Percentiles rank a stretch among this genome's conserved stretches.
Conservation (phyloP, 139 green algal genomes). For the Closterium sp. region DNA sequence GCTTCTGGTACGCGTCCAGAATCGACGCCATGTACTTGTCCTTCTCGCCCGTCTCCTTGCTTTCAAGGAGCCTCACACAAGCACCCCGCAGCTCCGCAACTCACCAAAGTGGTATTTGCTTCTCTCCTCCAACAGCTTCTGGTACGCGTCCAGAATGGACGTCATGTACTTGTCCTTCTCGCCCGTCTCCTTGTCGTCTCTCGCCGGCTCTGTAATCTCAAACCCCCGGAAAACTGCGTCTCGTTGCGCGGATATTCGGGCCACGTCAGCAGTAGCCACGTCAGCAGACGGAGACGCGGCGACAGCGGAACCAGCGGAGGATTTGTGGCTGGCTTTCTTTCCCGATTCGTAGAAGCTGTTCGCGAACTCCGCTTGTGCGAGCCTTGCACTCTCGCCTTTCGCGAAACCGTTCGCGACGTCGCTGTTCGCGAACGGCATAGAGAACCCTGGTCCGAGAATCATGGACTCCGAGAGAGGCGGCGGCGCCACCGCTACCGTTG, state of each 20-base stretch:
- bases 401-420: background rate
- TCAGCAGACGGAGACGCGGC: background rate
- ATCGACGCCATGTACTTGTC: background rate
- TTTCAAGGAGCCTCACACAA: too few relatives aligned
- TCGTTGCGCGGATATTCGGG: background rate
- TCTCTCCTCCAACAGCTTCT: conserved; percentile 18
- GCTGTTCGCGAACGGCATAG: background rate
- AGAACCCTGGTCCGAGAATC: background rate
- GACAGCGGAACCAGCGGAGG: background rate
- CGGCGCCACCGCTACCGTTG: background rate
- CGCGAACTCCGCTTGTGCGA: background rate
- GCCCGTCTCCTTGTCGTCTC: conserved; percentile 33
- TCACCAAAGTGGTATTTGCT: conserved; percentile 44
- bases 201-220: conserved; percentile 28
- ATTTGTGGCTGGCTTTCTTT: conserved; percentile 4
- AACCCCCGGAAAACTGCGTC: conserved; percentile 16
- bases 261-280: background rate
- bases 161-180: conserved; percentile 36
- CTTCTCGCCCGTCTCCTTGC: background rate
- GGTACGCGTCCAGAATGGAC: conserved; percentile 17
- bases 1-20: background rate
- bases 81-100: too few relatives aligned
- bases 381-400: background rate
- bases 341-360: background rate
- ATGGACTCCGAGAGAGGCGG: background rate